Conservation (phyloP, 202 grass and related monocot species). For the Carex sylvatica region DNA sequence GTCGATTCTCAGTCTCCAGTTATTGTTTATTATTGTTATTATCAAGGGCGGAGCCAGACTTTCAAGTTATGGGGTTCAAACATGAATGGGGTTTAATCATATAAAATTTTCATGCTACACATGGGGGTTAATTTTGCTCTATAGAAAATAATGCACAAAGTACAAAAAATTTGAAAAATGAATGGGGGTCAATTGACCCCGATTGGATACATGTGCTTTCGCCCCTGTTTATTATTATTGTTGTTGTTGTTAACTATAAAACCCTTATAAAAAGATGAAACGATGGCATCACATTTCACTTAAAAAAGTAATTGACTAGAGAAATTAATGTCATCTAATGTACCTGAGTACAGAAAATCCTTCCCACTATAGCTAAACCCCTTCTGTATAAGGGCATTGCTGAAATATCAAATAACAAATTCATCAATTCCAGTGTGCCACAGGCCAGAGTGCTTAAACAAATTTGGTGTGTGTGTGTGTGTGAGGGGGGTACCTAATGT, state of each 20-base stretch:
- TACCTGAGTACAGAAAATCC: slow-evolving; percentile 95
- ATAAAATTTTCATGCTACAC: too few relatives aligned
- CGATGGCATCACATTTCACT: not conserved
- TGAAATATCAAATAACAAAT: slow-evolving; percentile 29
- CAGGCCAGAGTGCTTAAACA: not conserved
- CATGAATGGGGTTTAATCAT: too few relatives aligned
- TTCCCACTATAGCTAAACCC: slow-evolving; percentile 97
- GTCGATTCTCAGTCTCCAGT: not conserved
- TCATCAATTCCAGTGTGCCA: not conserved
- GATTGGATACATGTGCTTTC: too few relatives aligned
- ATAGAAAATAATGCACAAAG: too few relatives aligned
- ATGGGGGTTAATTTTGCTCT: too few relatives aligned
- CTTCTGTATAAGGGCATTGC: slow-evolving; percentile 68
- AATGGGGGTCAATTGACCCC: too few relatives aligned
- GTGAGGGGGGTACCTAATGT: slow-evolving; percentile 58
- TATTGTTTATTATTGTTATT: not conserved
- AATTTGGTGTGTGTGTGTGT: not conserved
- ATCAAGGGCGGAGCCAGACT: too few relatives aligned
- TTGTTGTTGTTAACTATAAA: not conserved
- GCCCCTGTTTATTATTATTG: not conserved
- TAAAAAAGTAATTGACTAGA: not conserved
- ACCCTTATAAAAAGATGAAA: not conserved
- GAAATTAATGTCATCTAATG: not conserved
- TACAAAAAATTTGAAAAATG: too few relatives aligned
- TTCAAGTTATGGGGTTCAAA: too few relatives aligned